These are phyloP conservation scores for Candida verbasci DNA, from an alignment of 805 yeast genomes.

Conservation along the genomic window DNA sequence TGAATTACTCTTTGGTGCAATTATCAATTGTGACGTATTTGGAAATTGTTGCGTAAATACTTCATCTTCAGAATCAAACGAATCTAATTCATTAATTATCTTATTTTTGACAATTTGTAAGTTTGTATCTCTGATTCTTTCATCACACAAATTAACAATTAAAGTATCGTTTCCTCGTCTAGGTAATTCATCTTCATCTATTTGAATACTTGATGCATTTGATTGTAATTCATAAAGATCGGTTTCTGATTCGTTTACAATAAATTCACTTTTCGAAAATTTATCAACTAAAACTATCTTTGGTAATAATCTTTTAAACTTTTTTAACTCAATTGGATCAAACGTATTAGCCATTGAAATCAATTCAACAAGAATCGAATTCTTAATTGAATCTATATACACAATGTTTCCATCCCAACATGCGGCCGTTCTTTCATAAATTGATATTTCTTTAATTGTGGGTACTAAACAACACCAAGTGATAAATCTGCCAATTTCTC, in stretches of 20 bases:
- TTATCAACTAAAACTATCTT: constrained; percentile 13
- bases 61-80: constrained; percentile 2
- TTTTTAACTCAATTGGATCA: constrained; percentile 9
- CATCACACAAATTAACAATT: constrained; percentile 16
- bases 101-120: neutral
- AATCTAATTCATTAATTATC: neutral
- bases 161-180: constrained; percentile 9
- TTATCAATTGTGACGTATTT: constrained; percentile 12
- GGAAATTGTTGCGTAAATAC: constrained; percentile 11
- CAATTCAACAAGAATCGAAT: constrained; percentile 17
- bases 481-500: constrained; percentile 29
- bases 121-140: constrained; percentile 10
- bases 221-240: neutral
- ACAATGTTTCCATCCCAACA: constrained; percentile 15
- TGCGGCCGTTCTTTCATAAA: constrained; percentile 20
- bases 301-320: constrained; percentile 12
- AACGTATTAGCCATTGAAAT: constrained; percentile 13
- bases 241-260: constrained; percentile 5
- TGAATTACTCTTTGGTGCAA: constrained; percentile 11
- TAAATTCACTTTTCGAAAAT: constrained; percentile 2
- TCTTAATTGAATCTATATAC: constrained; percentile 12
- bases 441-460: constrained; percentile 12
- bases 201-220: neutral
- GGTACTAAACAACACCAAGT: constrained; percentile 25
- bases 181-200: constrained; percentile 7